phyloP scores from a whole-genome alignment of 164 flowering plant species.

The Tetrastigma voinierianum region DNA sequence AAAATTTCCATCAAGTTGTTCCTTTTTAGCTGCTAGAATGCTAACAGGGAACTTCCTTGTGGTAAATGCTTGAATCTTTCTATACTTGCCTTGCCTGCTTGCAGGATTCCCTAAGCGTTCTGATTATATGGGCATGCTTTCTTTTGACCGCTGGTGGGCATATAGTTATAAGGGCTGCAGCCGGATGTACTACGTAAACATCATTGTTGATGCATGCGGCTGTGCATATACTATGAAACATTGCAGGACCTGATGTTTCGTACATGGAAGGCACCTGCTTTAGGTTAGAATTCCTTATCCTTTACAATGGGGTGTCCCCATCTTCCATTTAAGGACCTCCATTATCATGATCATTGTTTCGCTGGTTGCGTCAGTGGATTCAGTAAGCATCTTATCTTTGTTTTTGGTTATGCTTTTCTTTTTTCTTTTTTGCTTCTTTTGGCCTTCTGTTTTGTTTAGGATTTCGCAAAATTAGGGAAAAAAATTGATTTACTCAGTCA shows the following conservation, averaged over 20 bases:
- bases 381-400: constrained; percentile 55
- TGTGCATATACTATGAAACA: constrained; percentile 86
- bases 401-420: no score
- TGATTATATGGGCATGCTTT: constrained; percentile 84
- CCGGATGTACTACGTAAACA: constrained; percentile 76
- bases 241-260: constrained; percentile 91
- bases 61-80: no score
- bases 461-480: no score
- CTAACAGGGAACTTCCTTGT: no score
- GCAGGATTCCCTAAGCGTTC: constrained; percentile 85
- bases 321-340: constrained; percentile 70
- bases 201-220: constrained; percentile 67
- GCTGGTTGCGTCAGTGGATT: constrained; percentile 73
- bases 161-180: constrained; percentile 83
- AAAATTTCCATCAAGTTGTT: no score
- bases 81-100: constrained; percentile 7
- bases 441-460: neutral
- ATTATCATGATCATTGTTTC: constrained; percentile 77
- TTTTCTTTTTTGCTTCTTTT: no score
- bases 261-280: constrained; percentile 75
- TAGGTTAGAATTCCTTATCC: constrained; percentile 95
- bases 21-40: no score
- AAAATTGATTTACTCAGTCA: neutral
- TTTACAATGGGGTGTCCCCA: constrained; percentile 96
- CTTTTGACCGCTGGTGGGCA: constrained; percentile 89